These are phyloP conservation scores for Stephanodiscus minutulus DNA, from an alignment of 108 stramenopile species.

Conservation along the genomic window DNA sequence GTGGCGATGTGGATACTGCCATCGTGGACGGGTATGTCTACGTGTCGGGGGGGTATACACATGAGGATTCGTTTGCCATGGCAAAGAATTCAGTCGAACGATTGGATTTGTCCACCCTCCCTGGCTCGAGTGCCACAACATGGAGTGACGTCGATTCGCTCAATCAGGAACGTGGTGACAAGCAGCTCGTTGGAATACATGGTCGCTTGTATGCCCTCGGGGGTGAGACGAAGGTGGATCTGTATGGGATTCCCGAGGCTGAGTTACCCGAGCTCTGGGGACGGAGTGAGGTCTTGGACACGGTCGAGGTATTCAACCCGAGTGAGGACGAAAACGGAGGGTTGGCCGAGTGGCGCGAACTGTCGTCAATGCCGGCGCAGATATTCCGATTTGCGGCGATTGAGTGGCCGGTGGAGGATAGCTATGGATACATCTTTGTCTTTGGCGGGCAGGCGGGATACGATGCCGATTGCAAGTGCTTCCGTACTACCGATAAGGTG, in stretches of 20 bases:
- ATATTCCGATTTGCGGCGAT: constrained; percentile 72
- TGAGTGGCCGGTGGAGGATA: constrained; percentile 20
- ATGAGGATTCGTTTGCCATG: constrained; percentile 51
- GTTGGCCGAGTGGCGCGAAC: constrained; percentile 41
- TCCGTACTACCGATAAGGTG: constrained; percentile 57
- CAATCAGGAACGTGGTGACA: constrained; percentile 57
- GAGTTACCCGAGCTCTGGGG: constrained; percentile 43
- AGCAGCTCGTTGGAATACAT: constrained; percentile 54
- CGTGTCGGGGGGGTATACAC: constrained; percentile 68
- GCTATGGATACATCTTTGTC: constrained; percentile 46
- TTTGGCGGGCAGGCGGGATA: constrained; percentile 78
- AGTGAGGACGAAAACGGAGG: constrained; percentile 5
- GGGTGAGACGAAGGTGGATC: constrained; percentile 59
- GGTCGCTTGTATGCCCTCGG: constrained; percentile 69
- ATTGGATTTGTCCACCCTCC: too few relatives aligned
- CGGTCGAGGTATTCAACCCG: constrained; percentile 59
- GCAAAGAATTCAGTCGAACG: constrained; percentile 54
- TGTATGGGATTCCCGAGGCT: constrained; percentile 22
- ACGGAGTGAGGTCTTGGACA: constrained; percentile 27
- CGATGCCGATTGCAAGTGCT: constrained; percentile 65
- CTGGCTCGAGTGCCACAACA: neutral
- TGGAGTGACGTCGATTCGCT: constrained; percentile 39
- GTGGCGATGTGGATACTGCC: constrained; percentile 8
- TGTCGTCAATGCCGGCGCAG: constrained; percentile 52
- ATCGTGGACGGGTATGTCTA: constrained; percentile 32